Evolutionary conservation across 1,139 yeast genomes (phyloP), one percentile per base, ranked within the genome.

Genomic region (Nematodospora anomalae): DNA sequence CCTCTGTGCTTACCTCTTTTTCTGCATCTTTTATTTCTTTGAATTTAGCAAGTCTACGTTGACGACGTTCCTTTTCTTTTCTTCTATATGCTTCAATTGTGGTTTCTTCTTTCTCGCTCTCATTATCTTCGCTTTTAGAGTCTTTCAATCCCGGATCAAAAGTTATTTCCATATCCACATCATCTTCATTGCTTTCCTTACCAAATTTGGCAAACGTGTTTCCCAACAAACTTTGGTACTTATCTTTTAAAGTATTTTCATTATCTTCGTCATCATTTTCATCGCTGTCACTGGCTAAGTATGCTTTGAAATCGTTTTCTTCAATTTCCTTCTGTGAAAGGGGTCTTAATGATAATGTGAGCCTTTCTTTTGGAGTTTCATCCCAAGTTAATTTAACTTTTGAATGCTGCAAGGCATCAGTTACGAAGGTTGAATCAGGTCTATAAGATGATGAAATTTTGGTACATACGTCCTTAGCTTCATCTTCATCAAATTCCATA

Each of bases 371-470:
- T 3, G 98, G 98, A 0, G 97, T 94, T 62, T 92, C 97, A 60
- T 94, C 99, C 97, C 97, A 90, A 0, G 97, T 89, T 46, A 90
- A 71, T 55, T 87, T 87, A 32, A 90, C 97, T 53, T 88, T 89
- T 10, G 96, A 88, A 57, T 88, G 96, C 55, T 89, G 96, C 41
- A 90, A 71, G 0, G 97, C 97, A 60, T 87, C 96, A 2, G 97
- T 94, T 24, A 87, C 87, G 62, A 92, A 94, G 3, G 64, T 55
- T 9, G 81, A 74, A 37, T 70, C 71, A n/a, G 98, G 98, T 50
- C 79, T 81, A 60, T 92, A 94, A 35, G 76, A 76, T 3, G 80
- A 67, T 2, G 97, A 96, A 14, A 89, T 69, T 45, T 77, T 74
- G 18, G 67, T 64, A 61, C 97, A 88, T 28, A 58, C 56, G 51